Evolutionary conservation across 2,329 filamentous ascomycete genomes (phyloP), one percentile per base, ranked within the genome.

Genomic region (Fonsecaea nubica): DNA sequence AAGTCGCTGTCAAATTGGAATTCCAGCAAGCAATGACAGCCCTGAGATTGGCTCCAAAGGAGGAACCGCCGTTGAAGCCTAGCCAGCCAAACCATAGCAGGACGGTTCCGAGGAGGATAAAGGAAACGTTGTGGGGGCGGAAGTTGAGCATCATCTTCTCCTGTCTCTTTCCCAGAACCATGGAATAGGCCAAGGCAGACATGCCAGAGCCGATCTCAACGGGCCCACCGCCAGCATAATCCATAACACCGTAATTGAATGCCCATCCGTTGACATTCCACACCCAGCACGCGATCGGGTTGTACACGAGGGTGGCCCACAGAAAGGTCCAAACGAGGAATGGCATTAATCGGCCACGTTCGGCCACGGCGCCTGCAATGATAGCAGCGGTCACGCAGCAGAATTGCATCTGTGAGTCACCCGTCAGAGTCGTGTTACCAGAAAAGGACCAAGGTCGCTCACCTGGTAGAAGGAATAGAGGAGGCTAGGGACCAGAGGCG

Each of bases 121-220:
- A 87, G 5, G 93, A 97, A 72, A 98, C 95, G 83, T 99, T 99
- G 85, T 99, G 95, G 18, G 95, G 95, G 73, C 95, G 92, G 87
- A 98, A 98, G 86, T 98, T 98, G 81, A 97, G 88, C 92, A 98
- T 97, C 93, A 98, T 97, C 84, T 93, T 95, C 84, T 98, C 94
- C 83, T 97, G 95, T 72, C 95, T 92, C 76, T 93, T 92, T 73
- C 95, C 95, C 68, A 99, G 91, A 42, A 97, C 89, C 92, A 92
- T 90, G 2, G 93, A 97, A 83, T 98, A 99, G 72, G 95, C 95
- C 55, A 98, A 85, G 35, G 94, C 95, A 52, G 92, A 95, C 81
- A 96, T 84, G 77, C 95, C 95, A 65, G 95, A 98, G 68, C 88
- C 92, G 74, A 99, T 98, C 81, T 99, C 95, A 85, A 99, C 95